Percentiles rank a stretch among this genome's conserved stretches.
Conservation (phyloP, 495 filamentous ascomycete species). For the Penicillium bialowiezense region DNA sequence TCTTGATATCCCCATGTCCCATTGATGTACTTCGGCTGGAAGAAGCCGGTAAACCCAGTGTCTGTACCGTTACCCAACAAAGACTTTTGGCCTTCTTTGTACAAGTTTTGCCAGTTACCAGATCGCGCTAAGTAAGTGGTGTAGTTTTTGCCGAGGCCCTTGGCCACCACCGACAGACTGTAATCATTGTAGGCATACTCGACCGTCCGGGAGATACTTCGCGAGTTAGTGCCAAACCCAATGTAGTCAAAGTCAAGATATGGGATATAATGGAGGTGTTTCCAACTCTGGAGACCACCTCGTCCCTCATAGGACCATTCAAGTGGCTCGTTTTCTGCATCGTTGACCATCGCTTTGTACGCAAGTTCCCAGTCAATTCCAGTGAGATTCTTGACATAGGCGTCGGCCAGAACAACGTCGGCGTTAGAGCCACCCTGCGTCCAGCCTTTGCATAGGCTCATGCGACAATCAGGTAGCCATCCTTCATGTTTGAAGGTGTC, state of each 20-base stretch:
- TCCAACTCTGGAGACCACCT: conserved; percentile 68
- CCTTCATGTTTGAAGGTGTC: conserved; percentile 72
- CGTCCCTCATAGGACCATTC: conserved; percentile 72
- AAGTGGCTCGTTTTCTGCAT: conserved; percentile 72
- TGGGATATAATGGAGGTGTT: conserved; percentile 64
- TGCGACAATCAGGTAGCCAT: conserved; percentile 68
- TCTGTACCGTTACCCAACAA: conserved; percentile 52
- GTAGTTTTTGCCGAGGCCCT: conserved; percentile 51
- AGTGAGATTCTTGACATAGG: conserved; percentile 64
- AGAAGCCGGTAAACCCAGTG: conserved; percentile 65
- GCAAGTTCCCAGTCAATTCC: conserved; percentile 67
- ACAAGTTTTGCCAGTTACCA: conserved; percentile 67
- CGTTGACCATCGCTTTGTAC: conserved; percentile 69
- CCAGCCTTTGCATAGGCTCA: conserved; percentile 65
- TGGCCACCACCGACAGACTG: conserved; percentile 59
- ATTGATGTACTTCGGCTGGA: conserved; percentile 64
- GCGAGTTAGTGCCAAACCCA: conserved; percentile 67
- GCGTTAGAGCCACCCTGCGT: conserved; percentile 80
- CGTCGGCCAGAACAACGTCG: conserved; percentile 67
- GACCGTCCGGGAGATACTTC: conserved; percentile 67
- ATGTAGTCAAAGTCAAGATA: conserved; percentile 67
- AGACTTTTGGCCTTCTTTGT: conserved; percentile 58
- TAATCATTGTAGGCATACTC: conserved; percentile 81
- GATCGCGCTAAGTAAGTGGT: conserved; percentile 62
- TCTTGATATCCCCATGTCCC: conserved; percentile 68